Evolutionary conservation across 2,329 filamentous ascomycete species (phyloP).

Genomic region (Furcasterigmium sp.): DNA sequence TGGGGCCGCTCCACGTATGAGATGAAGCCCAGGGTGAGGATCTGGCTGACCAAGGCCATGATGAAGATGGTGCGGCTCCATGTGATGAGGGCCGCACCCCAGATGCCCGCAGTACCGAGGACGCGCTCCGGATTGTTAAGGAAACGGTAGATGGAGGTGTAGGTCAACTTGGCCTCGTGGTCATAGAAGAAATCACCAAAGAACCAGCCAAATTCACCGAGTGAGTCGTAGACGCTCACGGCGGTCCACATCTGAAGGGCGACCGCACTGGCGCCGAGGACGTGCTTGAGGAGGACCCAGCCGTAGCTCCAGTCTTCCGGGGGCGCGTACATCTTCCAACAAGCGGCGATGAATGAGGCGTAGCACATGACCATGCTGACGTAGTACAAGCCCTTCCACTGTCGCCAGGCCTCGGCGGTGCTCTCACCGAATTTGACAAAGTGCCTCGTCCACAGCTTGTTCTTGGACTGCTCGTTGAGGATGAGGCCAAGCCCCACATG

Average conservation of each 20-base stretch:
- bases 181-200: slow-evolving; percentile 99
- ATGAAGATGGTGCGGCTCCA: slow-evolving; percentile 84
- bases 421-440: slow-evolving; percentile 96
- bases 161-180: slow-evolving; percentile 80
- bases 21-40: slow-evolving; percentile 81
- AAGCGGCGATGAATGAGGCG: slow-evolving; percentile 79
- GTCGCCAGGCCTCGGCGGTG: slow-evolving; percentile 86
- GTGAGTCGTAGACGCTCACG: slow-evolving; percentile 86
- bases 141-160: slow-evolving; percentile 96
- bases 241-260: slow-evolving; percentile 90
- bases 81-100: slow-evolving; percentile 91
- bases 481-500: slow-evolving; percentile 81
- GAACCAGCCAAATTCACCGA: slow-evolving; percentile 98
- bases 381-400: slow-evolving; percentile 97
- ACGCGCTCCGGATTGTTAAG: slow-evolving; percentile 96
- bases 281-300: slow-evolving; percentile 80
- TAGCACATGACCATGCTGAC: slow-evolving; percentile 89
- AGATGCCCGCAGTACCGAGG: slow-evolving; percentile 88
- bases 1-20: slow-evolving; percentile 93
- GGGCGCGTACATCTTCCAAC: slow-evolving; percentile 94
- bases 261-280: slow-evolving; percentile 74
- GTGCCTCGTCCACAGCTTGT: slow-evolving; percentile 94
- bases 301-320: slow-evolving; percentile 83
- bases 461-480: slow-evolving; percentile 77
- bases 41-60: slow-evolving; percentile 79